phyloP scores from a whole-genome alignment of 2,329 filamentous ascomycete genomes.

The Botrytis tulipae region DNA sequence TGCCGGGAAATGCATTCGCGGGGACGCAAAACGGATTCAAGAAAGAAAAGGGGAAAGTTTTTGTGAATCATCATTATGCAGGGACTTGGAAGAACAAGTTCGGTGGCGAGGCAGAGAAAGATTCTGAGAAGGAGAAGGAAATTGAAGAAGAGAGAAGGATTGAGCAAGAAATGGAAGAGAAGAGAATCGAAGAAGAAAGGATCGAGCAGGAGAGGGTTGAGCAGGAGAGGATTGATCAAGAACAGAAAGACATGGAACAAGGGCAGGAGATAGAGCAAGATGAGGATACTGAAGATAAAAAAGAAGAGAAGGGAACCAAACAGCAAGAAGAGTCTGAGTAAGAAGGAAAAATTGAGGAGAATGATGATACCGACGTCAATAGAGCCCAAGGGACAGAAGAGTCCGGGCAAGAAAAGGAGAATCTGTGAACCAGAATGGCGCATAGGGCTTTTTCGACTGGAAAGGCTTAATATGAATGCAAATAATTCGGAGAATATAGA shows the following conservation, averaged over 20 bases:
- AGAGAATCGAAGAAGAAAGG: background rate
- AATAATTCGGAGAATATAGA: rapidly evolving
- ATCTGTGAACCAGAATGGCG: background rate
- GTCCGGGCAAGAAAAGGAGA: background rate
- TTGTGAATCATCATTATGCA: constrained; percentile 13
- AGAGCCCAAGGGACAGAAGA: background rate
- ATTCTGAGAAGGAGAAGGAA: background rate
- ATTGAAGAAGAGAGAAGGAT: background rate
- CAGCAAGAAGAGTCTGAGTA: background rate
- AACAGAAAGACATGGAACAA: background rate
- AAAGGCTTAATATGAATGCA: rapidly evolving
- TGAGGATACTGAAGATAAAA: background rate
- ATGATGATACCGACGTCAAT: background rate
- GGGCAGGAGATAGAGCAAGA: background rate
- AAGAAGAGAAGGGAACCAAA: background rate
- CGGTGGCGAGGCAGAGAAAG: constrained; percentile 9
- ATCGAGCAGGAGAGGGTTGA: background rate
- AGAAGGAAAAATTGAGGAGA: background rate
- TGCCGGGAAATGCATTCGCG: background rate
- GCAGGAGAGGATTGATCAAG: background rate
- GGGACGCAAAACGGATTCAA: constrained; percentile 1
- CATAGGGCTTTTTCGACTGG: rapidly evolving
- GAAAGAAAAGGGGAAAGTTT: background rate
- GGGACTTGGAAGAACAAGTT: constrained; percentile 9
- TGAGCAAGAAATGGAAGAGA: background rate